These are phyloP conservation scores for Malus sylvestris DNA, from an alignment of 306 rosid species.

Conservation along the genomic window DNA sequence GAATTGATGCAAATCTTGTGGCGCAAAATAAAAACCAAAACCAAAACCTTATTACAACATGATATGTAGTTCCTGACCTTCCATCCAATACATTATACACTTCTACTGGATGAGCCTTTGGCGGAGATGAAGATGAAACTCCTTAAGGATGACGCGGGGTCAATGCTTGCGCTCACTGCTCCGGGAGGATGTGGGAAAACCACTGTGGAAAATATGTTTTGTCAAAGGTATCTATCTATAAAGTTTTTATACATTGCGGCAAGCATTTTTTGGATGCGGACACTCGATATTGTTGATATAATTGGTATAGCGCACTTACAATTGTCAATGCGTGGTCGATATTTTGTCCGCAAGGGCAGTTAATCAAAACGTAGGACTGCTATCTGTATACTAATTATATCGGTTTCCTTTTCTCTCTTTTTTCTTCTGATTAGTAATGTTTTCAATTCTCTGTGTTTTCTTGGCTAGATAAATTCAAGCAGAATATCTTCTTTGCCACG, in stretches of 20 bases:
- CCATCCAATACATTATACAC: conserved; percentile 25
- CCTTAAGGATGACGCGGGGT: neutral
- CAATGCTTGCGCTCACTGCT: conserved; percentile 38
- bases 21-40: neutral
- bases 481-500: conserved; percentile 37
- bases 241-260: neutral
- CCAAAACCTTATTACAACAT: neutral
- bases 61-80: conserved; percentile 28
- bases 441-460: neutral
- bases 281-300: too few species aligned
- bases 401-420: neutral
- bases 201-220: conserved; percentile 37
- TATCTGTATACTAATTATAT: too few species aligned
- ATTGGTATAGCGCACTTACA: too few species aligned
- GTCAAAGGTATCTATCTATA: conserved; percentile 29
- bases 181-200: conserved; percentile 51
- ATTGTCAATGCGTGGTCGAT: too few species aligned
- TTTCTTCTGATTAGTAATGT: neutral
- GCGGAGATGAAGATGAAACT: conserved; percentile 34
- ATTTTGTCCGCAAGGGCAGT: too few species aligned
- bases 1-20: neutral
- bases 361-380: too few species aligned
- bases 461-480: conserved; percentile 36
- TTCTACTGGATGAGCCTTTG: conserved; percentile 41
- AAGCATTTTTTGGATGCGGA: neutral